Evolutionary conservation across 306 rosid species (phyloP).

Genomic region (Dryas alaskensis): DNA sequence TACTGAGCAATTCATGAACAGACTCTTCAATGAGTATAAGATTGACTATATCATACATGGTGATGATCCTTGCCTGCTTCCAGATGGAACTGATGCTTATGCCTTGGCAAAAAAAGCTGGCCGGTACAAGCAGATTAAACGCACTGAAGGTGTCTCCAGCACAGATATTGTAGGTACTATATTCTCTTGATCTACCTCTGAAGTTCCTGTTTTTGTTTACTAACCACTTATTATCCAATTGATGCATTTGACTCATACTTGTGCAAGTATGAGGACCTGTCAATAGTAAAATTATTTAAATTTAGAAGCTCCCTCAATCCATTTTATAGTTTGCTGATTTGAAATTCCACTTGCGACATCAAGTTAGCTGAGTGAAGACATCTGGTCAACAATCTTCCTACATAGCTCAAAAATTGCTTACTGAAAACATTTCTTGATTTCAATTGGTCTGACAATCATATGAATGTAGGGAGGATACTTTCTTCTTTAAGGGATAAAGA

Average conservation of each 20-base stretch:
- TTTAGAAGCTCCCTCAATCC: background rate
- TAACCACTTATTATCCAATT: background rate
- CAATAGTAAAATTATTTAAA: background rate
- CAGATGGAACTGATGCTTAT: slow-evolving; percentile 99
- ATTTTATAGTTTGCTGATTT: background rate
- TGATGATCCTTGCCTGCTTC: slow-evolving; percentile 99
- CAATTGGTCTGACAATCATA: background rate
- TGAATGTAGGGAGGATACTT: slow-evolving; percentile 80
- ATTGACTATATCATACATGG: slow-evolving; percentile 96
- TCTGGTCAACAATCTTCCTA: background rate
- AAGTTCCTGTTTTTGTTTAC: slow-evolving; percentile 7
- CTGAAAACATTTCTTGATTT: background rate
- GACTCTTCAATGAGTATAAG: slow-evolving; percentile 86
- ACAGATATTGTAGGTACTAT: slow-evolving; percentile 96
- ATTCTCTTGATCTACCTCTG: slow-evolving; percentile 32
- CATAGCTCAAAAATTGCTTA: background rate
- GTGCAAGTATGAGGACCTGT: background rate
- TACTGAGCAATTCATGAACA: slow-evolving; percentile 84
- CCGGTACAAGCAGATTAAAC: slow-evolving; percentile 96
- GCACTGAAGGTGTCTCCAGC: slow-evolving; percentile 99
- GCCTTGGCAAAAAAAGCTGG: slow-evolving; percentile 95
- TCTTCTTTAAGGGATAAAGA: slow-evolving; percentile 46
- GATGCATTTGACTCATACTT: background rate
- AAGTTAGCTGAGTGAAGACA: background rate
- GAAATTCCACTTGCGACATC: background rate